Conservation (phyloP, 2,329 filamentous ascomycete species). For the Orbilia ellipsospora region DNA sequence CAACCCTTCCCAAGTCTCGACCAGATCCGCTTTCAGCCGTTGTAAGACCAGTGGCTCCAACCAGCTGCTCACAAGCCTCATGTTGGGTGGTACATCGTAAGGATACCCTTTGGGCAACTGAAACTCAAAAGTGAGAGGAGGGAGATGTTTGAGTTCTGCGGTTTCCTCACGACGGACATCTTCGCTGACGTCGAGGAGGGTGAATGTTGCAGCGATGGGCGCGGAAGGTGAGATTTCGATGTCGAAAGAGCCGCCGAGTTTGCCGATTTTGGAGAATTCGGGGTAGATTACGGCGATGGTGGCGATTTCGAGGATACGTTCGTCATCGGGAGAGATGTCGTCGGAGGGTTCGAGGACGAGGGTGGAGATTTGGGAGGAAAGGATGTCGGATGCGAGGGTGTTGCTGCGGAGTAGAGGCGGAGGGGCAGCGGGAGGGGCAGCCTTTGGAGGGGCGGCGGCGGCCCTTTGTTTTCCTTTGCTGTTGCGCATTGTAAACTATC, state of each 20-base stretch:
- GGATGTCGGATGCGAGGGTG: slow-evolving; percentile 30
- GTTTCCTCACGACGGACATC: slow-evolving; percentile 57
- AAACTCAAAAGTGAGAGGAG: slow-evolving; percentile 69
- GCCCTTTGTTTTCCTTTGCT: slow-evolving; percentile 51
- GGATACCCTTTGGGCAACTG: slow-evolving; percentile 72
- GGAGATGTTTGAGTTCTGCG: slow-evolving; percentile 65
- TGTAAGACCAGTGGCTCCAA: slow-evolving; percentile 66
- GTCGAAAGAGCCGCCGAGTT: slow-evolving; percentile 65
- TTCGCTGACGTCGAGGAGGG: slow-evolving; percentile 67
- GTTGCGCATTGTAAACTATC: slow-evolving; percentile 8
- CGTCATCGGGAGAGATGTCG: slow-evolving; percentile 63
- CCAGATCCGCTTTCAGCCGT: slow-evolving; percentile 67
- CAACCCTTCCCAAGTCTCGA: slow-evolving; percentile 72
- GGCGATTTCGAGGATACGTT: slow-evolving; percentile 70
- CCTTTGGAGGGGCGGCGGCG: slow-evolving; percentile 2
- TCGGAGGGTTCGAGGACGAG: slow-evolving; percentile 35
- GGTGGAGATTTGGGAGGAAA: slow-evolving; percentile 43
- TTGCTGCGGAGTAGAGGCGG: slow-evolving; percentile 12
- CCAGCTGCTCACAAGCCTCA: slow-evolving; percentile 70
- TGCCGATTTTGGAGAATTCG: slow-evolving; percentile 70
- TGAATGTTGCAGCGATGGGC: slow-evolving; percentile 61
- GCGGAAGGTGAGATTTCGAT: slow-evolving; percentile 57
- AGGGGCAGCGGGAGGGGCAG: slow-evolving; percentile 10
- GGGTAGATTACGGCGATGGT: slow-evolving; percentile 74
- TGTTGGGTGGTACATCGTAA: slow-evolving; percentile 66